These are phyloP conservation scores for Plantago major DNA, from an alignment of 257 asterid genomes.

Conservation along the genomic window DNA sequence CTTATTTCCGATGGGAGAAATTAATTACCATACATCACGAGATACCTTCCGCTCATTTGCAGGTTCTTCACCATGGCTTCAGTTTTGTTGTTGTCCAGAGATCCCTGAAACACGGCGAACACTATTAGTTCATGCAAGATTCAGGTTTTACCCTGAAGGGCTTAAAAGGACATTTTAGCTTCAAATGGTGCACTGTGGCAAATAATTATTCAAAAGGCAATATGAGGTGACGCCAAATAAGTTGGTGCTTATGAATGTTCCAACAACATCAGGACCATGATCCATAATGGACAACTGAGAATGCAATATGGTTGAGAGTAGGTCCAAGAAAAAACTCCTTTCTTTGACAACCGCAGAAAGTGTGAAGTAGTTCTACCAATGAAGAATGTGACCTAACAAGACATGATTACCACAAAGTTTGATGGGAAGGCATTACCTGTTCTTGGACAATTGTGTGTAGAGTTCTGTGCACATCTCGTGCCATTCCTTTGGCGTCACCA, in stretches of 20 bases:
- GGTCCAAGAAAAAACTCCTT: slow-evolving; percentile 12
- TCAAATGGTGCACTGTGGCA: background rate
- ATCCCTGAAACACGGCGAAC: slow-evolving; percentile 33
- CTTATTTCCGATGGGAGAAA: background rate
- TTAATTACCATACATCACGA: slow-evolving; percentile 55
- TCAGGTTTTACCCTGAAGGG: background rate
- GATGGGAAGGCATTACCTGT: slow-evolving; percentile 49
- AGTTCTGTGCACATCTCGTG: slow-evolving; percentile 95
- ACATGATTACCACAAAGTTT: slow-evolving; percentile 9
- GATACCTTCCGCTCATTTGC: slow-evolving; percentile 48
- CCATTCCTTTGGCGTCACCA: slow-evolving; percentile 99
- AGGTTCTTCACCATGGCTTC: slow-evolving; percentile 64
- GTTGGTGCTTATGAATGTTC: slow-evolving; percentile 3
- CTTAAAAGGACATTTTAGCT: background rate
- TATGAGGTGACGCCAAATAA: slow-evolving; percentile 2
- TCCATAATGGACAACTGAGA: slow-evolving; percentile 17
- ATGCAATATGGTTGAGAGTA: slow-evolving; percentile 1
- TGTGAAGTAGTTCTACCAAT: slow-evolving; percentile 19
- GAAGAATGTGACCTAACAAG: slow-evolving; percentile 13
- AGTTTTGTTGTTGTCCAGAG: slow-evolving; percentile 50
- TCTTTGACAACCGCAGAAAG: slow-evolving; percentile 18
- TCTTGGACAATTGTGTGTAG: slow-evolving; percentile 86
- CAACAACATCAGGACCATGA: background rate
- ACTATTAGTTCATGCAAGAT: background rate
- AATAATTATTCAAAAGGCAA: background rate